These are phyloP conservation scores for Acanthamoeba sp. DNA, from an alignment of 208 protist species.

Conservation along the genomic window DNA sequence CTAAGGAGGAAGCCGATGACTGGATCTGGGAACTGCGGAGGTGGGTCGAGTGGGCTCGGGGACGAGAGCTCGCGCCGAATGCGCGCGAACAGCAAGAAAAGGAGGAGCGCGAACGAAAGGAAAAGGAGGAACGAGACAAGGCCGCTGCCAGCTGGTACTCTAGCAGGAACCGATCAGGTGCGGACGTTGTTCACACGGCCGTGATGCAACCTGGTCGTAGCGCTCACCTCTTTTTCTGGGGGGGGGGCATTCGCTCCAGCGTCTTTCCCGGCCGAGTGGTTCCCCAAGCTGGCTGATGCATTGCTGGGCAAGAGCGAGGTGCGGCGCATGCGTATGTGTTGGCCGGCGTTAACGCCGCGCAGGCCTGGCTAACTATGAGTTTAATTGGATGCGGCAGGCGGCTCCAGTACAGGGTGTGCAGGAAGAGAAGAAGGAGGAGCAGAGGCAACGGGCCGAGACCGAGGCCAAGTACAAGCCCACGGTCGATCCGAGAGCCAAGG, in stretches of 20 bases:
- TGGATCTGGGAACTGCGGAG: constrained; percentile 8
- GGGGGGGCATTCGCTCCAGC: neutral
- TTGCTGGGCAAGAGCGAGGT: constrained; percentile 20
- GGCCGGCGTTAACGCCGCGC: neutral
- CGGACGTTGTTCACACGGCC: no score
- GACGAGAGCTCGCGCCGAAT: neutral
- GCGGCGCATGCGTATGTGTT: neutral
- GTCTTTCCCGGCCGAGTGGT: constrained; percentile 24
- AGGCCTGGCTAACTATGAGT: no score
- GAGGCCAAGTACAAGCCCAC: neutral
- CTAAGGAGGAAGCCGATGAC: constrained; percentile 11
- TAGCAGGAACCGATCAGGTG: neutral
- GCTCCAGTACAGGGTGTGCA: no score
- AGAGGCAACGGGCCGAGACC: neutral
- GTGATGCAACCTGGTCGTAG: neutral
- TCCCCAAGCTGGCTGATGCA: constrained; percentile 17
- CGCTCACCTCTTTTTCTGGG: neutral
- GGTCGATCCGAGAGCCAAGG: neutral
- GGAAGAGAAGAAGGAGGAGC: neutral
- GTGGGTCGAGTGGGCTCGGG: constrained; percentile 16
- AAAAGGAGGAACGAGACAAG: neutral
- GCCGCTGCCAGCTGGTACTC: constrained; percentile 1
- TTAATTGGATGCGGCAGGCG: no score
- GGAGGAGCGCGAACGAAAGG: neutral
- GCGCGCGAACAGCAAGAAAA: neutral